Conservation (phyloP, 495 filamentous ascomycete genomes). For the Penicillium lividum region DNA sequence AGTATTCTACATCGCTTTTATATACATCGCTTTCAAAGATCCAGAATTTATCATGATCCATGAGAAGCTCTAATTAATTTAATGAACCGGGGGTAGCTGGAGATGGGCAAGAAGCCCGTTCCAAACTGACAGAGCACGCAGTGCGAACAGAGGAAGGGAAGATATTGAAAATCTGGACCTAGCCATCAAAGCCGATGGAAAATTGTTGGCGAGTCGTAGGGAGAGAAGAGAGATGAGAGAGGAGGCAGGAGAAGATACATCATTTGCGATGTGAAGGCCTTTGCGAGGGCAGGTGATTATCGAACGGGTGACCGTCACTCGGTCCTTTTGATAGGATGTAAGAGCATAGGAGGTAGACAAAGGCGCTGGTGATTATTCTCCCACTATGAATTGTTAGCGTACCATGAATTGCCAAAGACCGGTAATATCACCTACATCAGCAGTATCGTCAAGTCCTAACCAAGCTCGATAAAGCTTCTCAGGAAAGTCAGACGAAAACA, state of each 20-base stretch:
- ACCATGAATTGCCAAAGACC: too few relatives aligned
- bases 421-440: slow-evolving; percentile 26
- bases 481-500: slow-evolving; percentile 51
- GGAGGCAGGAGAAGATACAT: too few relatives aligned
- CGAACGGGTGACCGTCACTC: neutral
- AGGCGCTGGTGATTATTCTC: slow-evolving; percentile 51
- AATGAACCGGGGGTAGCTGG: too few relatives aligned
- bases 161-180: too few relatives aligned
- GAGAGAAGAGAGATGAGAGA: too few relatives aligned
- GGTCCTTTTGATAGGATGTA: slow-evolving; percentile 57
- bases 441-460: slow-evolving; percentile 57
- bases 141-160: too few relatives aligned
- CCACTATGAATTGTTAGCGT: slow-evolving; percentile 36
- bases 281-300: neutral
- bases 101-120: too few relatives aligned
- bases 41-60: neutral
- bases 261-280: too few relatives aligned
- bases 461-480: slow-evolving; percentile 62
- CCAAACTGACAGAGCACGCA: too few relatives aligned
- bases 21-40: neutral
- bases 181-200: too few relatives aligned
- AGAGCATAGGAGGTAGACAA: slow-evolving; percentile 57
- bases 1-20: neutral
- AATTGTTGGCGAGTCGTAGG: too few relatives aligned
- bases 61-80: too few relatives aligned